phyloP scores from a whole-genome alignment of 2,329 filamentous ascomycete genomes.

The Ceratocystis cubensis region DNA sequence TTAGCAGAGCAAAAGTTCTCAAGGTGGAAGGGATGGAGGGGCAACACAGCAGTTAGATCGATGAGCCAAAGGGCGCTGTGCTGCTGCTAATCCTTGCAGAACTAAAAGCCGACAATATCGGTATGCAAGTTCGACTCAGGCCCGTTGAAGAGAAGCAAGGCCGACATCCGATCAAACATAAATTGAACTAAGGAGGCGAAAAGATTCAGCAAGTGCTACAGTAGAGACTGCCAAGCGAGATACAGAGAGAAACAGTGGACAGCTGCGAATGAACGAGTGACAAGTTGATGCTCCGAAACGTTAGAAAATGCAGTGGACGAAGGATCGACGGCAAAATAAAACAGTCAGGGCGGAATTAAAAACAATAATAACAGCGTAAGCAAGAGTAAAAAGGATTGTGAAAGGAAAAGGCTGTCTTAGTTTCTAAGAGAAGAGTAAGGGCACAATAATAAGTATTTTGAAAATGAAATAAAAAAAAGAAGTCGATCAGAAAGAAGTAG shows the following conservation, averaged over 20 bases:
- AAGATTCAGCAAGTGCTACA: not conserved
- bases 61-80: not conserved
- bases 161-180: not conserved
- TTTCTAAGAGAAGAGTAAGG: not conserved
- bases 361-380: not conserved
- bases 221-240: not conserved
- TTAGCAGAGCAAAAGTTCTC: not conserved
- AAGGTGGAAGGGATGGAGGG: slow-evolving; percentile 1
- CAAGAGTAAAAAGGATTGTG: not conserved
- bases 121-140: not conserved
- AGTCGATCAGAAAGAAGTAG: not conserved
- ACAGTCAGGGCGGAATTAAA: not conserved
- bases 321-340: slow-evolving; percentile 6
- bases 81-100: not conserved
- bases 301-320: slow-evolving; percentile 1
- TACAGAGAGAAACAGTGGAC: not conserved
- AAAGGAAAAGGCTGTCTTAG: not conserved
- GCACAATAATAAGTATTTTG: not conserved
- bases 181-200: not conserved
- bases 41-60: not conserved
- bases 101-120: not conserved
- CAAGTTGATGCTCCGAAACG: slow-evolving; percentile 1
- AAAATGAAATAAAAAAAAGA: not conserved
- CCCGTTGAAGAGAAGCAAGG: not conserved
- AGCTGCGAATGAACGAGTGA: not conserved